Conservation (phyloP, 2,329 filamentous ascomycete species). For the Pestalotiopsis sp. region DNA sequence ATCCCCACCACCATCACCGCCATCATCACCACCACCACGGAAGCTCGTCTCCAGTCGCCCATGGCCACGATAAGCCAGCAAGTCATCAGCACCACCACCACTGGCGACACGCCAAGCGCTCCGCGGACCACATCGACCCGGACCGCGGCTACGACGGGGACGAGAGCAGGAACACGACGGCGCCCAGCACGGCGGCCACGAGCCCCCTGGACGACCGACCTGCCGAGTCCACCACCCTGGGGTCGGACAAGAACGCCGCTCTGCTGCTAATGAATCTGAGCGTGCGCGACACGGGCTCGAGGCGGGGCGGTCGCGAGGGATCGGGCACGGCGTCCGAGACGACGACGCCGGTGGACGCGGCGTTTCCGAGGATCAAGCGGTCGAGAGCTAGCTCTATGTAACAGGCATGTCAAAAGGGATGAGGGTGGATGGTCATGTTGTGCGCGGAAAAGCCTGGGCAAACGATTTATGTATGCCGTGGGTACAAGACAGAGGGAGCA, state of each 20-base stretch:
- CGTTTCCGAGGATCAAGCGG: slow-evolving; percentile 39
- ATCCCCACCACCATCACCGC: slow-evolving; percentile 10
- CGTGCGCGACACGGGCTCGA: slow-evolving; percentile 34
- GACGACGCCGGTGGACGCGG: slow-evolving; percentile 24
- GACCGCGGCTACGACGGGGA: slow-evolving; percentile 25
- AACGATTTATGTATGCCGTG: neutral
- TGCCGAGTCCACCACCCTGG: slow-evolving; percentile 17
- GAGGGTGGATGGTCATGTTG: neutral
- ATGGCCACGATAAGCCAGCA: neutral
- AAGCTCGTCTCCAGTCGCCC: slow-evolving; percentile 9
- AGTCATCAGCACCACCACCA: neutral
- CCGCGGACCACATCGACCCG: slow-evolving; percentile 30
- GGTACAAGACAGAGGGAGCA: neutral
- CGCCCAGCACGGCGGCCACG: slow-evolving; percentile 7
- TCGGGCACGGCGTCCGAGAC: slow-evolving; percentile 19
- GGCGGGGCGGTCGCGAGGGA: slow-evolving; percentile 5
- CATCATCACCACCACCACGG: slow-evolving; percentile 12
- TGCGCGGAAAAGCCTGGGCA: neutral
- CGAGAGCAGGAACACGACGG: slow-evolving; percentile 14
- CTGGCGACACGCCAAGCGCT: slow-evolving; percentile 25
- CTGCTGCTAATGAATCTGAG: slow-evolving; percentile 51
- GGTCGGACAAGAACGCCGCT: slow-evolving; percentile 48
- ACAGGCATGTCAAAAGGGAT: neutral
- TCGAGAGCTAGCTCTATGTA: slow-evolving; percentile 43
- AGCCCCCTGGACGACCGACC: slow-evolving; percentile 5